Base-by-base conservation (phyloP, 2,329 filamentous ascomycete genomes). In the Zymoseptoria ardabiliae region DNA sequence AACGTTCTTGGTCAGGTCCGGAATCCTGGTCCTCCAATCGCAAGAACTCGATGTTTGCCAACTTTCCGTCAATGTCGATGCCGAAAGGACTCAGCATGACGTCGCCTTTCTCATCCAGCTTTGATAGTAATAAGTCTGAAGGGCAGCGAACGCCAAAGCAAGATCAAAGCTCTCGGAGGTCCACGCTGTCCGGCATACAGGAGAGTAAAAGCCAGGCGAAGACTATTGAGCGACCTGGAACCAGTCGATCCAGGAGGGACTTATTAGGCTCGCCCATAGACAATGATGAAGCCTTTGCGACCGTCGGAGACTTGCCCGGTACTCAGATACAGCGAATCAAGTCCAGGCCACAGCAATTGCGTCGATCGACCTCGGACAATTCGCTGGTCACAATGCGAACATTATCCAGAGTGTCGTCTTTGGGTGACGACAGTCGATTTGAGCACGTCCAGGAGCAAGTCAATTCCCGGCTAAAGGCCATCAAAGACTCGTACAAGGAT, bases 401-500 rank as follows among this genome's bases (percentile, higher is more conserved):
- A 4, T 77, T 91, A 2, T 96, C 92, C 0, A 81, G 86, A 23
- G 86, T 88, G 0, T 94, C 91, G 0, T 95, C 91, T 0, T 80
- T 95, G 0, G 92, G 92, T 1, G 90, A 97, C 70, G 90, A 93
- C 67, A 84, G 85, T 48, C 82, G 87, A 51, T 97, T 94, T 72
- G 84, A 88, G 54, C 81, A 94, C 72, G 85, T 96, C 11, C 84
- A 86, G 50, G 88, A 90, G 62, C 90, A 94, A 77, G 88, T 93
- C 65, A 97, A 97, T 69, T 91, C 89, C 66, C 83, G 93, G 50
- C 81, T 94, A 70, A 96, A 96, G 76, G 93, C 93, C 4, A 89
- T 97, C 71, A 89, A 86, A 70, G 92, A 97, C 71, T 95, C 88
- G 70, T 84, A 90, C 62, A 86, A 91, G 70, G 91, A 96, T 67